Conservation (phyloP, 805 yeast genomes). For the Wickerhamomyces bovis region DNA sequence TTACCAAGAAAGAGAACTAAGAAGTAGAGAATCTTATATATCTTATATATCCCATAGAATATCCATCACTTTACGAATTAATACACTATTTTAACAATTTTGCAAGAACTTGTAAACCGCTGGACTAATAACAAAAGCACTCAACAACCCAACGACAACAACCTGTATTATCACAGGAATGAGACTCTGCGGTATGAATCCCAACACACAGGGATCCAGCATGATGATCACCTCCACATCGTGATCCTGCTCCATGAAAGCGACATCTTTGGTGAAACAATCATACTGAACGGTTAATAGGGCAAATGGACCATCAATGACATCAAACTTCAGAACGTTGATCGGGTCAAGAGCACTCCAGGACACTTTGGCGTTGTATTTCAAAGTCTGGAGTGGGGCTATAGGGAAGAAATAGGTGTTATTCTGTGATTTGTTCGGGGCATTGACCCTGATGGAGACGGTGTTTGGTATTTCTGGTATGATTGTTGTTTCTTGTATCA, state of each 20-base stretch:
- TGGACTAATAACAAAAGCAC: not conserved
- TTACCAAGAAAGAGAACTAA: not conserved
- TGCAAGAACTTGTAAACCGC: not conserved
- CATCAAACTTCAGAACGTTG: constrained; percentile 10
- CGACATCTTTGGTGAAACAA: constrained; percentile 9
- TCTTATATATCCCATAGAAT: too few species aligned
- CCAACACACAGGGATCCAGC: constrained; percentile 2
- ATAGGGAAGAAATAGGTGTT: not conserved
- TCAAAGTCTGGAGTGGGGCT: not conserved
- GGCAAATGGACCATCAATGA: constrained; percentile 1
- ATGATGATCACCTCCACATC: constrained; percentile 7
- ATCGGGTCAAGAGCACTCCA: constrained; percentile 23
- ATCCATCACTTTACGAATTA: too few species aligned
- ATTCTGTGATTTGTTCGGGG: not conserved
- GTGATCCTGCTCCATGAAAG: constrained; percentile 7
- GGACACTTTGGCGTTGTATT: constrained; percentile 16
- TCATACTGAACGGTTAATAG: constrained; percentile 8
- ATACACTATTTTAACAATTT: not conserved
- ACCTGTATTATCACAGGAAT: constrained; percentile 1
- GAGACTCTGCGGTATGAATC: constrained; percentile 4
- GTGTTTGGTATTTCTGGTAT: not conserved
- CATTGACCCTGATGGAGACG: not conserved
- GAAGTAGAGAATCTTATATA: not conserved
- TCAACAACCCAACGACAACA: constrained; percentile 1
- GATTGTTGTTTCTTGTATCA: not conserved